Percentiles rank a stretch among this genome's conserved stretches.
Evolutionary conservation across 1,139 yeast species (phyloP).

Genomic region (Blastobotrys buckinghamii): DNA sequence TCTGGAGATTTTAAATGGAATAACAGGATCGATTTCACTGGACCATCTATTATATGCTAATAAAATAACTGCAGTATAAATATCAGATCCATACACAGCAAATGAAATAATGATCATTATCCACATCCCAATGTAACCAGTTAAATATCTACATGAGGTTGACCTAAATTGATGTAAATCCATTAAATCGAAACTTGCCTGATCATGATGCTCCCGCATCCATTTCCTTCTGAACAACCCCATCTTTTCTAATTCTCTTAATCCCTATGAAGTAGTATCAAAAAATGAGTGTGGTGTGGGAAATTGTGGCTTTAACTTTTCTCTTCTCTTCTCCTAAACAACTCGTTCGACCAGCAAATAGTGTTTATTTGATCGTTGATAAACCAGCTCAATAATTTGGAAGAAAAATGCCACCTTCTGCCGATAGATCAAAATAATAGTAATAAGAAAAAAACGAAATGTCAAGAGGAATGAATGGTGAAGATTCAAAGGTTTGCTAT

Average conservation of each 20-base stretch:
- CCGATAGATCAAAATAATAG: too few species aligned
- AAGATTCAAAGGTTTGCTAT: too few species aligned
- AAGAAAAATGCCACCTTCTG: too few species aligned
- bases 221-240: constrained; percentile 23
- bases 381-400: too few species aligned
- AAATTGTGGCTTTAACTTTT: too few species aligned
- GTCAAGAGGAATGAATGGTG: too few species aligned
- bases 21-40: constrained; percentile 46
- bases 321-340: too few species aligned
- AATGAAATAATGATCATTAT: constrained; percentile 47
- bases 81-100: constrained; percentile 62
- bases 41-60: constrained; percentile 77
- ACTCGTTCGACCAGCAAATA: too few species aligned
- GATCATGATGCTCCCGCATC: constrained; percentile 25
- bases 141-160: constrained; percentile 46
- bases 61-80: constrained; percentile 72
- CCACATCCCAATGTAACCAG: constrained; percentile 50
- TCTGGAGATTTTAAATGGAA: constrained; percentile 58
- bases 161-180: constrained; percentile 50
- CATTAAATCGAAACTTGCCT: constrained; percentile 25
- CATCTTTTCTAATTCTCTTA: constrained; percentile 9
- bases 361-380: too few species aligned
- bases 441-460: too few species aligned
- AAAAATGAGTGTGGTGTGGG: too few species aligned
- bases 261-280: not conserved